Evolutionary conservation across 805 yeast species (phyloP).

Genomic region (Grigorovia transvaalensis): DNA sequence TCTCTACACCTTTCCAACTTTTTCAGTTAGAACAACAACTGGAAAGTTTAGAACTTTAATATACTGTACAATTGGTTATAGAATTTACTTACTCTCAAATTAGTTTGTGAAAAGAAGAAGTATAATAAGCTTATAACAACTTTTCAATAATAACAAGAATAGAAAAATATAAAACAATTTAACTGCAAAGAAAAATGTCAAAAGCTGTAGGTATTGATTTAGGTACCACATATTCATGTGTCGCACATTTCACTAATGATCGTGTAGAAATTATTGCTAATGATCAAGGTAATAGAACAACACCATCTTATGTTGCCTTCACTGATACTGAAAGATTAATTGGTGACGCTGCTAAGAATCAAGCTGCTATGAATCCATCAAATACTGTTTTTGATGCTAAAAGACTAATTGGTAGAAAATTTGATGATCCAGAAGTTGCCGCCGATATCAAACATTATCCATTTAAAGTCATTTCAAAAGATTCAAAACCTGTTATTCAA

Average conservation of each 20-base stretch:
- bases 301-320: slow-evolving; percentile 94
- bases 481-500: slow-evolving; percentile 70
- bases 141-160: not conserved
- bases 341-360: slow-evolving; percentile 97
- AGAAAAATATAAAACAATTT: not conserved
- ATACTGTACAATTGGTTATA: too few species aligned
- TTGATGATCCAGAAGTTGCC: slow-evolving; percentile 67
- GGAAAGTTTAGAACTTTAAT: too few species aligned
- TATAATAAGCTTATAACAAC: not conserved
- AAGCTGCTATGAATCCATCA: slow-evolving; percentile 85
- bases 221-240: slow-evolving; percentile 92
- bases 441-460: slow-evolving; percentile 80
- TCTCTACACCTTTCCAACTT: not conserved
- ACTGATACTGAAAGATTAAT: slow-evolving; percentile 86
- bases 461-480: slow-evolving; percentile 63
- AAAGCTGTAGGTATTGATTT: slow-evolving; percentile 66
- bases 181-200: slow-evolving; percentile 26
- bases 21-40: not conserved
- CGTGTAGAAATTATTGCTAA: slow-evolving; percentile 93
- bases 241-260: slow-evolving; percentile 86
- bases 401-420: slow-evolving; percentile 89
- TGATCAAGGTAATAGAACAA: slow-evolving; percentile 97
- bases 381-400: slow-evolving; percentile 89
- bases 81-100: too few species aligned
- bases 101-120: not conserved